Evolutionary conservation across 140 eudicot genomes (phyloP), one percentile per base, ranked within the genome.

Genomic region (Stevia rebaudiana): DNA sequence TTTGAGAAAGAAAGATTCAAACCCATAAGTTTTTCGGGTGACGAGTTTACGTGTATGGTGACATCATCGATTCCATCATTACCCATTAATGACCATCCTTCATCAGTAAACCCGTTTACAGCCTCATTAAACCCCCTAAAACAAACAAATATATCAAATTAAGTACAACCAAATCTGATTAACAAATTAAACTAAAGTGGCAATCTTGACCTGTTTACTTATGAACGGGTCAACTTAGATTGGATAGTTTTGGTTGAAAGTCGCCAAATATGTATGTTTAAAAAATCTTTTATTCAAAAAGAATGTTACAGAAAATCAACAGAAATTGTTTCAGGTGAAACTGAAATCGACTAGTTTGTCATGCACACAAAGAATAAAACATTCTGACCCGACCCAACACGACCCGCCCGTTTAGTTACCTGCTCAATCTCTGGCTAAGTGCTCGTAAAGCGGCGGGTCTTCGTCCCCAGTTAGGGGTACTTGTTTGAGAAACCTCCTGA

Each of bases 61-160:
- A 91, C 81, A 64, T 91, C 98, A 35, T 91, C 96, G 55, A 77
- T 79, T 72, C 98, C 96, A 63, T 87, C 95, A 33, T 61, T 87
- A 30, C 81, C 92, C 68, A 83, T 79, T 74, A 85, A 37, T n/a
- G 98, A 76, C 98, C 98, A 91, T 4, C 98, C 98, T 51, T 91
- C 96, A 53, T 87, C 96, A 3, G 84, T 59, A 66, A 91, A 91
- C 63, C 98, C 95, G 64, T 85, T 91, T 0, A 89, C 76, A 3
- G 95, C 88, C 76, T 89, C 96, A 5, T 88, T 88, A 44, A 88
- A 85, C 11, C 96, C 94, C 77, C 94, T 82, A 72, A 22, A 8
- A 68, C 33, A 30, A 41, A 3, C n/a, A 21, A 11, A 61, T 1
- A 56, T 21, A 16, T 15, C 63, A 57, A 17, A 31, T 31, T 57